Base-by-base conservation (phyloP, 2,329 filamentous ascomycete genomes). In the Myriosclerotinia duriaeana region DNA sequence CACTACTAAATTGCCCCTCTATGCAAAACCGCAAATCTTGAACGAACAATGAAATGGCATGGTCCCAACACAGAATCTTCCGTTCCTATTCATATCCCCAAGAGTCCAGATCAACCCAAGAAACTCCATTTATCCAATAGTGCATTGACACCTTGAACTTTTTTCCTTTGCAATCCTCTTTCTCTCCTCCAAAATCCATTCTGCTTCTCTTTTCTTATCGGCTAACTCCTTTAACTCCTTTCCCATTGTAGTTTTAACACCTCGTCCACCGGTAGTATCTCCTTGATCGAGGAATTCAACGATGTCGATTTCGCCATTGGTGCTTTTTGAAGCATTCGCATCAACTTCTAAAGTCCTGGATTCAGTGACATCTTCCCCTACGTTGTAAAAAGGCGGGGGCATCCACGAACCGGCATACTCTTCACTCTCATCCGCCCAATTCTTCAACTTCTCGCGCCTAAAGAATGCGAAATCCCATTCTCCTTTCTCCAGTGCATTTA, bases 401-500 rank as follows among this genome's bases (percentile, higher is more conserved):
- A 22, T 26, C n/a, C n/a, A 50, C 58, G 34, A 53, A 72, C 72
- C 71, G 34, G 69, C 61, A 65, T 71, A 74, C 58, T 75, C 73
- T 15, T 70, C 64, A 54, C 69, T 72, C n/a, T 62, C 42, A 61
- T 67, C 70, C 34, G 71, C 68, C 80, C 83, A 67, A 83, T 80
- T 79, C 59, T 77, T 74, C 83, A 90, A 80, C 80, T 93, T 96
- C 69, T 95, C 88, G 72, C 83, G 82, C 69, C 89, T 86, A 76
- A 97, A 98, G 69, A 90, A 87, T 58, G 89, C 87, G 79, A 93
- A 95, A 76, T 96, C 91, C 94, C 94, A 98, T 77, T 97, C 93
- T 30, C 80, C 78, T 42, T 85, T 81, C 77, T 96, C 92, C 22
- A 98, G 79, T 0, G 74, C 48, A 0, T 79, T 76, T 1, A 80